phyloP scores from a whole-genome alignment of 1,284 basidiomycete genomes.

The Cutaneotrichosporon mucoides region DNA sequence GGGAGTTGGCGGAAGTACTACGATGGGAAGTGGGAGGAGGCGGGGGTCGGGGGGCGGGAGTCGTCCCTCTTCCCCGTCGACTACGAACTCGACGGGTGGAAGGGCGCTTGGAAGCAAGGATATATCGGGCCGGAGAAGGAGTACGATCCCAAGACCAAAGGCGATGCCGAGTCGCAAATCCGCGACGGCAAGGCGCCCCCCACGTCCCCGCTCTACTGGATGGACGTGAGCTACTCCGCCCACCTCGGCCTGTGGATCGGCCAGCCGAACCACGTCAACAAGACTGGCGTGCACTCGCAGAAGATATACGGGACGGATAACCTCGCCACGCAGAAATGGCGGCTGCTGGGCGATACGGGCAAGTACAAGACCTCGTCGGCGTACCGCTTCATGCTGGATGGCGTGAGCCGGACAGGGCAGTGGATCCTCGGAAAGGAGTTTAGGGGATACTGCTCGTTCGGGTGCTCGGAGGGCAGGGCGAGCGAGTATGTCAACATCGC shows the following conservation, averaged over 20 bases:
- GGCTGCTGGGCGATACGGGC: conserved; percentile 12
- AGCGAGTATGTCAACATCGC: conserved; percentile 13
- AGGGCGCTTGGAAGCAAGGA: background rate
- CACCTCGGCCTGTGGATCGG: conserved; percentile 16
- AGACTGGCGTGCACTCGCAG: conserved; percentile 8
- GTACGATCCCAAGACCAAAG: conserved; percentile 7
- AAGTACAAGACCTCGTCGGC: conserved; percentile 9
- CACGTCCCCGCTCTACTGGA: conserved; percentile 11
- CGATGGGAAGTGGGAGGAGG: conserved; percentile 11
- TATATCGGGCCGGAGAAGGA: conserved; percentile 6
- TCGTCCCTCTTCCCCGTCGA: conserved; percentile 7
- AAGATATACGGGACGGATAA: conserved; percentile 10
- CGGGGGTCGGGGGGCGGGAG: conserved; percentile 12
- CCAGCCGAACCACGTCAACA: conserved; percentile 12
- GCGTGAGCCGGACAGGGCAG: background rate
- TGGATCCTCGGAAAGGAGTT: conserved; percentile 11
- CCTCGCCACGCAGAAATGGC: conserved; percentile 12
- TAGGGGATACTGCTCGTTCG: conserved; percentile 14
- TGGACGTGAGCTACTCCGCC: conserved; percentile 16
- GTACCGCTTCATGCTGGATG: conserved; percentile 17
- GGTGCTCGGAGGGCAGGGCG: conserved; percentile 7
- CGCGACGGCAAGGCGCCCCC: background rate
- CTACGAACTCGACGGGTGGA: background rate
- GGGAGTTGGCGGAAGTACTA: conserved; percentile 16
- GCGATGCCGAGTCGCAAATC: conserved; percentile 4